Base-by-base conservation (phyloP, 73 alveolate species). In the Tetrahymena elliotti region DNA sequence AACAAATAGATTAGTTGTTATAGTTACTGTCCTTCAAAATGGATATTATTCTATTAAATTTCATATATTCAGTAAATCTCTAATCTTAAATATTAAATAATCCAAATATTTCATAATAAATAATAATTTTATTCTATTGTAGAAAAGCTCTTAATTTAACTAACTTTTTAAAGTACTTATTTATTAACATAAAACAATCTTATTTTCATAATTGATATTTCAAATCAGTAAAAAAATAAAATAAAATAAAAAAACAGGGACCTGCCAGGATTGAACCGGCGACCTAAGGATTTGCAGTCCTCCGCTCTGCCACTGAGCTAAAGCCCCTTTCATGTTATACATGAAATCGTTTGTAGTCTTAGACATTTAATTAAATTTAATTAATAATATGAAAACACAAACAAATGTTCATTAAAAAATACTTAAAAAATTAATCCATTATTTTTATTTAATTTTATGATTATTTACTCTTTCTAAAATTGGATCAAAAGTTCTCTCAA, bases 201-300 rank as follows among this genome's bases (percentile, higher is more conserved):
- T n/a, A n/a, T n/a, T n/a, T n/a, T n/a, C n/a, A 10, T 8, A 12
- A 8, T 0, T 47, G 20, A 47, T 15, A 18, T 18, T 47, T 47
- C 20, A 1, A 31, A 13, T 54, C 7, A 6, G 20, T 22, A 0
- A 10, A 24, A 31, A 9, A 68, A 27, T 27, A 68, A 68, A 27
- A 68, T 0, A 53, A 53, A 53, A 6, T n/a, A n/a, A 53, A 53
- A 68, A 68, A 68, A 68, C 88, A 68, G 88, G 88, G 88, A 68
- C 88, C 88, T 68, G 88, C 88, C 88, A 68, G 88, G 88, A 68
- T 68, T 68, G 88, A 68, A 68, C 88, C 88, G 88, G 88, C 88
- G 88, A 68, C 88, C 88, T 68, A 68, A 68, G 36, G 88, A 68
- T 68, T 68, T 68, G 88, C 88, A 68, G 88, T 68, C 88, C 36